Conservation (phyloP, 768 basidiomycete genomes). For the Amylocystis lapponica region DNA sequence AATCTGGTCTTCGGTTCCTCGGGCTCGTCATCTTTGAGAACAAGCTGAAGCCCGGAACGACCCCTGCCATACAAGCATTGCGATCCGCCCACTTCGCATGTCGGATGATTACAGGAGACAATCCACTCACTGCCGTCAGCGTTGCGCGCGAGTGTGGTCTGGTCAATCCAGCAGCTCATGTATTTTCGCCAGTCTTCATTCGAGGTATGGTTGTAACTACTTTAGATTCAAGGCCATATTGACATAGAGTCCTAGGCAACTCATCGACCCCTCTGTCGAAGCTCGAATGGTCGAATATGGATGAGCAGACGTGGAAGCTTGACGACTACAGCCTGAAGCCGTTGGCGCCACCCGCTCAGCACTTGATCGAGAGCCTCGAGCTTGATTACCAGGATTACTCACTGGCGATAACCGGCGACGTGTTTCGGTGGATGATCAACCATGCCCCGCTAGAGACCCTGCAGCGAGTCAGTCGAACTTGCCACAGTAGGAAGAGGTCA, state of each 20-base stretch:
- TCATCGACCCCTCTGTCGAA: conserved; percentile 47
- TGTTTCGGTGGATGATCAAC: conserved; percentile 98
- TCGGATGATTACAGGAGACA: conserved; percentile 98
- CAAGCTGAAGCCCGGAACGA: conserved; percentile 88
- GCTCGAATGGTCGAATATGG: conserved; percentile 89
- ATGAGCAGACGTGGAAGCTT: conserved; percentile 78
- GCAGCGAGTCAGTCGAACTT: conserved; percentile 61
- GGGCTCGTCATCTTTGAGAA: conserved; percentile 98
- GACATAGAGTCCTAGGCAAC: conserved; percentile 55
- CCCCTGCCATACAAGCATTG: conserved; percentile 84
- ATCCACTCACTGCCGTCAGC: conserved; percentile 92
- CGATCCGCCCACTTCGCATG: conserved; percentile 88
- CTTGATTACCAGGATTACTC: conserved; percentile 83
- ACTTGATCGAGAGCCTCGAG: conserved; percentile 65
- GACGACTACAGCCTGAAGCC: conserved; percentile 89
- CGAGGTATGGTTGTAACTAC: conserved; percentile 43
- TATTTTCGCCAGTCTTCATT: conserved; percentile 79
- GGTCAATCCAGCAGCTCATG: conserved; percentile 82
- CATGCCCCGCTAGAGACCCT: conserved; percentile 90
- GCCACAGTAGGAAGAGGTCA: not conserved
- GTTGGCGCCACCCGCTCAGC: conserved; percentile 59
- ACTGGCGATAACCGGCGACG: conserved; percentile 88
- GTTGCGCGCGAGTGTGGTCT: conserved; percentile 92
- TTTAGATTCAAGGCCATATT: not conserved
- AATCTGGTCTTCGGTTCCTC: conserved; percentile 83